Base-by-base conservation (phyloP, 768 basidiomycete genomes). In the Lactarius deliciosus region DNA sequence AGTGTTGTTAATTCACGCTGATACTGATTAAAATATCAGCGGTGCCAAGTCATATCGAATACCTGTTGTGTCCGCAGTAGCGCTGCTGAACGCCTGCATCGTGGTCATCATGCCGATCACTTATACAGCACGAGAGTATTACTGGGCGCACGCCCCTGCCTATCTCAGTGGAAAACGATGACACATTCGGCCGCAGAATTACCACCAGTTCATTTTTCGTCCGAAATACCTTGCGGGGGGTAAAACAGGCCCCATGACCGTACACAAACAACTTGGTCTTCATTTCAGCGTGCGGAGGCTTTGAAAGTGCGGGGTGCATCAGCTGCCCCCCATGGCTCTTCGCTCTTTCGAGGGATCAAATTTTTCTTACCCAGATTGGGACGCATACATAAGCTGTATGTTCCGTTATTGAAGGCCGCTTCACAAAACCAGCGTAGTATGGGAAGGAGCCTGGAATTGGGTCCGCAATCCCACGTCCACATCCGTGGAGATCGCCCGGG, bases 361-460 rank as follows among this genome's bases (percentile, higher is more conserved):
- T 30, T 64, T 64, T 28, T 53, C 45, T 60, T 60, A 53, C 38
- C 64, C 32, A 20, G 64, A 59, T 59, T 56, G 59, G 64, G 41
- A 45, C 40, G 40, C 18, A 47, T 40, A 53, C 47, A 64, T 59
- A 64, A 54, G 50, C 50, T 5, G 47, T 30, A 47, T 53, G 57
- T 22, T 22, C 36, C 36, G 36, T 38, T 38, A 38, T 38, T 38
- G 53, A 55, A 30, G 13, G 30, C 28, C 54, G 53, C 59, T 65
- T 66, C 43, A 50, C 60, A 57, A 57, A 41, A 25, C 57, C 61
- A 36, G 53, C 50, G 11, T 45, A 15, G 47, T 60, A 59, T 60
- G 62, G 66, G 57, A 63, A 67, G 66, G 66, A 66, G 61, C 61
- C 57, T 54, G 57, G 45, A 50, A 38, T 50, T 55, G 38, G 36